These are phyloP conservation scores for Eimeria necatrix DNA, from an alignment of 169 alveolate genomes.

Conservation along the genomic window DNA sequence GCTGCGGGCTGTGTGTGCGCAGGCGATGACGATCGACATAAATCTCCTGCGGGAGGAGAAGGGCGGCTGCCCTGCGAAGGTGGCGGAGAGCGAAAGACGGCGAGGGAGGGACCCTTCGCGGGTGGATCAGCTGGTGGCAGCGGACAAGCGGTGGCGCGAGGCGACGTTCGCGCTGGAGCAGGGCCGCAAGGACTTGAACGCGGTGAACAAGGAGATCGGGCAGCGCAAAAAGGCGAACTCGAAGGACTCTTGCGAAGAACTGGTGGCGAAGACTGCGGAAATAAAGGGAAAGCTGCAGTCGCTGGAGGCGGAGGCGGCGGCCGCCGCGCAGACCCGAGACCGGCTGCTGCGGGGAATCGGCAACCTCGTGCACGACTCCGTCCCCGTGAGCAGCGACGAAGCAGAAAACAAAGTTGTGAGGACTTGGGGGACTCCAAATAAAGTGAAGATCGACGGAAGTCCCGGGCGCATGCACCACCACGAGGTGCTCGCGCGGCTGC, in stretches of 20 bases:
- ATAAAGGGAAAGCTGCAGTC: slow-evolving; percentile 85
- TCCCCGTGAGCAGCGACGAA: slow-evolving; percentile 96
- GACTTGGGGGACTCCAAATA: slow-evolving; percentile 73
- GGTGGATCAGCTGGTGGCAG: slow-evolving; percentile 85
- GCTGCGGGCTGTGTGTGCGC: neutral
- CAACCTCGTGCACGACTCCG: slow-evolving; percentile 95
- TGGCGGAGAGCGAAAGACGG: slow-evolving; percentile 80
- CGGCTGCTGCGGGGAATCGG: slow-evolving; percentile 87
- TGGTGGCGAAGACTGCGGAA: neutral
- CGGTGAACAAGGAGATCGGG: slow-evolving; percentile 84
- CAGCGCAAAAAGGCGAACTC: slow-evolving; percentile 84
- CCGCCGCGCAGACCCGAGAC: slow-evolving; percentile 86
- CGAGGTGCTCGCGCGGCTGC: slow-evolving; percentile 92
- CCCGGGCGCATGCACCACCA: slow-evolving; percentile 79
- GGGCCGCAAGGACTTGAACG: slow-evolving; percentile 86
- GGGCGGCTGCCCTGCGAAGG: slow-evolving; percentile 85
- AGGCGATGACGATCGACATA: slow-evolving; percentile 86
- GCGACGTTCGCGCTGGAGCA: slow-evolving; percentile 88
- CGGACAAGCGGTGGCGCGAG: slow-evolving; percentile 91
- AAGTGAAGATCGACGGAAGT: slow-evolving; percentile 50
- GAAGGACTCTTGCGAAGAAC: slow-evolving; percentile 42
- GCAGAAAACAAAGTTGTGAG: slow-evolving; percentile 90
- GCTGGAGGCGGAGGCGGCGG: slow-evolving; percentile 85
- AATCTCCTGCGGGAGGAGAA: slow-evolving; percentile 85
- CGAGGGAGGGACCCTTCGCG: slow-evolving; percentile 76